Conservation (phyloP, 2,329 filamentous ascomycete genomes). For the Penicillium sp. region DNA sequence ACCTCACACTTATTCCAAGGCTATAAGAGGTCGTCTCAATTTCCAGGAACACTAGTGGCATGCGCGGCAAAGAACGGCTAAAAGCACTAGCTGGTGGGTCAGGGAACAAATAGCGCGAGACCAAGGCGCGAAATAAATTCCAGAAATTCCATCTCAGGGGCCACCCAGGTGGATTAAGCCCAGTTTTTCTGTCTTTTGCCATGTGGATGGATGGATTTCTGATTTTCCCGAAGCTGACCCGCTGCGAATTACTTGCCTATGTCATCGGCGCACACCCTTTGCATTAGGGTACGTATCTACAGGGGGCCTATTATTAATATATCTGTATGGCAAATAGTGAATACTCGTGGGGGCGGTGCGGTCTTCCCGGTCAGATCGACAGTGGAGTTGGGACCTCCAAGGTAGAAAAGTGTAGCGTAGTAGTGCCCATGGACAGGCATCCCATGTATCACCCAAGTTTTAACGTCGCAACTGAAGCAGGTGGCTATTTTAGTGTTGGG, state of each 20-base stretch:
- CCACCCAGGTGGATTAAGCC: conserved; percentile 1
- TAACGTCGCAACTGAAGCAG: neutral
- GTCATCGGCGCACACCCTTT: neutral
- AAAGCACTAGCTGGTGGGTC: conserved; percentile 31
- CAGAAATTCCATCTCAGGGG: conserved; percentile 25
- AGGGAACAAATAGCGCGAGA: conserved; percentile 7
- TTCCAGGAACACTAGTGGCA: neutral
- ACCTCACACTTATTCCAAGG: neutral
- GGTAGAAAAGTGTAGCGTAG: neutral
- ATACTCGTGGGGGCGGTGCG: neutral
- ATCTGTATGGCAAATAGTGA: neutral
- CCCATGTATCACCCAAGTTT: conserved; percentile 1
- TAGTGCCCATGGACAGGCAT: neutral
- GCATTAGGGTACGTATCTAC: neutral
- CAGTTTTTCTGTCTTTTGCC: neutral
- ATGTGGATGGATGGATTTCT: neutral
- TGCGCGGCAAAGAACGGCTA: conserved; percentile 25
- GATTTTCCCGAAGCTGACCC: conserved; percentile 1
- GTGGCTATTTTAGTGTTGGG: neutral
- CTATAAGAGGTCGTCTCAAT: neutral
- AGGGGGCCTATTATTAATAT: neutral
- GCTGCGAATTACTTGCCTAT: neutral
- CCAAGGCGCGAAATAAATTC: conserved; percentile 9
- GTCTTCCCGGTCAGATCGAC: neutral
- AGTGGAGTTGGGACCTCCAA: neutral